Base-by-base conservation (phyloP, 2,329 filamentous ascomycete genomes). In the Cladosporium austrohemisphaericum region DNA sequence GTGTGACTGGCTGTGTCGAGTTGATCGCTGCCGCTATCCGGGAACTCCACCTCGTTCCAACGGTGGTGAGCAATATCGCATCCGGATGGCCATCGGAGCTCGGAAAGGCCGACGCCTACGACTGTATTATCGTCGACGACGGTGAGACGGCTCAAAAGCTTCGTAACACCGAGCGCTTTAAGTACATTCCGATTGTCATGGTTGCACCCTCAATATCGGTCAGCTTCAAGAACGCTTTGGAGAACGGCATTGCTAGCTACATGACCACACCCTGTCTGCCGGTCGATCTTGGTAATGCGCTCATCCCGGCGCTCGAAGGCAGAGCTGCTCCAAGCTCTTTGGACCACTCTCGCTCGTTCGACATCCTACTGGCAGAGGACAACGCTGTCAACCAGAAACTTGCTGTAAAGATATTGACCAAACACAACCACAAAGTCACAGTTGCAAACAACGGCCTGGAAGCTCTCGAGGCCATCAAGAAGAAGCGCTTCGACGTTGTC, bases 161-260 rank as follows among this genome's bases (percentile, higher is more conserved):
- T 49, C 83, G 93, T 56, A 85, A 87, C 9, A 85, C 93, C 44
- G 92, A 96, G 64, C 89, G 94, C 66, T 95, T 96, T 78, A 96
- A 96, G 73, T 97, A 96, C 65, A 89, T 96, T 37, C 93, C 93
- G 2, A 91, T 98, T 57, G 92, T 98, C 35, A 80, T 97, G 53
- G 73, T 97, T 37, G 93, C 90, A 36, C 90, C 92, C 0, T 76
- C 89, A 28, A 90, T 97, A 10, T 88, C 91, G 53, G 89, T 97
- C 58, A 94, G 84, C 67, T 77, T 98, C 60, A 95, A 95, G 73
- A 93, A 89, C 3, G 93, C 92, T 51, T 74, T 97, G 52, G 93
- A 97, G 66, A 79, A 97, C 56, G 92, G 93, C 55, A 95, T 98
- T 59, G 94, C 91, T n/a, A 96, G 91, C 43, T 97, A 96, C 70